Evolutionary conservation across 768 basidiomycete genomes (phyloP).

Genomic region (Leucosporidium creatinivorum): DNA sequence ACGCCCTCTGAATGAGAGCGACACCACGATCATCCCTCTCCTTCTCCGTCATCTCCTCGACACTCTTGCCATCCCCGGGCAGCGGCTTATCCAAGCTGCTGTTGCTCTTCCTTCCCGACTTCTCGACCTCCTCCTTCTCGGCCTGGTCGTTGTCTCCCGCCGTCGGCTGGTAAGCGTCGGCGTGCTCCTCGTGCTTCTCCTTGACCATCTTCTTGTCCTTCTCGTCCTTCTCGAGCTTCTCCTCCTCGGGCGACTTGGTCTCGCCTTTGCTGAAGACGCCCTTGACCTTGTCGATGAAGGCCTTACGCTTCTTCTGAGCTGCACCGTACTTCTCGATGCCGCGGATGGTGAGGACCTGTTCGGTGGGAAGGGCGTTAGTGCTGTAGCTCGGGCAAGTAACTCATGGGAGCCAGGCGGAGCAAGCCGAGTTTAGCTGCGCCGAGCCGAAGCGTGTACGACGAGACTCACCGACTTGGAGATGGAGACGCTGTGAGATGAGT

Average conservation of each 20-base stretch:
- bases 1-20: conserved; percentile 29
- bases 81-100: conserved; percentile 9
- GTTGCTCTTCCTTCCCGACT: not conserved
- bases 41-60: conserved; percentile 32
- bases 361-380: too few species aligned
- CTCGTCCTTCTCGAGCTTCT: conserved; percentile 13
- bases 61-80: conserved; percentile 29
- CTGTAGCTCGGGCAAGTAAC: too few species aligned
- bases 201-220: conserved; percentile 9
- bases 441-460: not conserved
- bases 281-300: conserved; percentile 11
- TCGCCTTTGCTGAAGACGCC: not conserved
- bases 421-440: too few species aligned
- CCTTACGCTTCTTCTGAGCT: conserved; percentile 26
- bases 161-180: not conserved
- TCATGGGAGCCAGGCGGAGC: too few species aligned
- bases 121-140: not conserved
- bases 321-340: conserved; percentile 33
- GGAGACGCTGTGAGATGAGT: conserved; percentile 7
- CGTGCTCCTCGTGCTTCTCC: conserved; percentile 7
- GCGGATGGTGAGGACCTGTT: conserved; percentile 33
- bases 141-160: not conserved
- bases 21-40: conserved; percentile 29
- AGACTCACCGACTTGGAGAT: conserved; percentile 31
- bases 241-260: conserved; percentile 7